Evolutionary conservation across 306 rosid species (phyloP).

Genomic region (Dryas alaskensis): DNA sequence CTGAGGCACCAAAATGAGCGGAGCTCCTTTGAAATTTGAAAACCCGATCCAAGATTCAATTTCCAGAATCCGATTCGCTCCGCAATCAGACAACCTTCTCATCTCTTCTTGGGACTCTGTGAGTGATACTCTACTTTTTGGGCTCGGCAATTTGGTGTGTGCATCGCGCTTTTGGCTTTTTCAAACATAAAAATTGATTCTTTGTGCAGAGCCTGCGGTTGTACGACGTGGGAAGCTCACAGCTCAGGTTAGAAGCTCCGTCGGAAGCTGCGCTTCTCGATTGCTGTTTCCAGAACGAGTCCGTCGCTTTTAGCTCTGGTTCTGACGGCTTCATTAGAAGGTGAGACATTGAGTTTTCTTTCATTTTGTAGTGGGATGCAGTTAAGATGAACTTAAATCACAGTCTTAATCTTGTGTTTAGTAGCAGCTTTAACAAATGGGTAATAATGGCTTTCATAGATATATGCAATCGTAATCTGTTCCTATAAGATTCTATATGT

Average conservation of each 20-base stretch:
- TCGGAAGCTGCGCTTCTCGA: constrained; percentile 66
- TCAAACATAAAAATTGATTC: background rate
- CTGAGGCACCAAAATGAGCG: constrained; percentile 27
- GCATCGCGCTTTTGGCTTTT: background rate
- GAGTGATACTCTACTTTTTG: constrained; percentile 6
- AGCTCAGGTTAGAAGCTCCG: constrained; percentile 47
- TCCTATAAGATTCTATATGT: background rate
- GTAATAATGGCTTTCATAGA: background rate
- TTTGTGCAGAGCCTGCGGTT: constrained; percentile 59
- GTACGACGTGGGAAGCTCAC: constrained; percentile 54
- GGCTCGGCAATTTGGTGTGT: background rate
- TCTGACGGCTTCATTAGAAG: constrained; percentile 72
- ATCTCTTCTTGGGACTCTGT: constrained; percentile 88
- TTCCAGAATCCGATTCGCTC: constrained; percentile 56
- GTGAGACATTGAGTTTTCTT: constrained; percentile 23
- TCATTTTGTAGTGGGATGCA: background rate
- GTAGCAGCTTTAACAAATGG: background rate
- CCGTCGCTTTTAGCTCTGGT: constrained; percentile 49
- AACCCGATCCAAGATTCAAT: constrained; percentile 52
- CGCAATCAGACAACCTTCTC: constrained; percentile 63
- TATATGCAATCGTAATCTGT: background rate
- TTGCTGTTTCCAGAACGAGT: constrained; percentile 65
- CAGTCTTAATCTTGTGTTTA: background rate
- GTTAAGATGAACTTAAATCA: background rate
- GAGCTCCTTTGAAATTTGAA: constrained; percentile 28